phyloP scores from a whole-genome alignment of 129 eudicot genomes.

The Arctium minus region DNA sequence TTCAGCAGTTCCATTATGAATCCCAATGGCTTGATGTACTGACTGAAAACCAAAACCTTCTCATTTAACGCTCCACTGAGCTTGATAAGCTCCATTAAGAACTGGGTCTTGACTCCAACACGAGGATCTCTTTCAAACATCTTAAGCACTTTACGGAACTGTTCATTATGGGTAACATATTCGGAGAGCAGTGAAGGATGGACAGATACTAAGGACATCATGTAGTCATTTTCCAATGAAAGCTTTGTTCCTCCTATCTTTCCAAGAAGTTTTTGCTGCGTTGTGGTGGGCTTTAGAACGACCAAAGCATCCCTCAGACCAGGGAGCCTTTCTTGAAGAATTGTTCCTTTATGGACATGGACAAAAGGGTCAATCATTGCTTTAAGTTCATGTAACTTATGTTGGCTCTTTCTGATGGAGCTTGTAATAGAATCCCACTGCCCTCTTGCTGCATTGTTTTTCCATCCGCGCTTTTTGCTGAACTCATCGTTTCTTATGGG shows the following conservation, averaged over 20 bases:
- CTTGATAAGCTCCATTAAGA: conserved; percentile 48
- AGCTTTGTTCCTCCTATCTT: background rate
- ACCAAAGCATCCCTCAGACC: conserved; percentile 59
- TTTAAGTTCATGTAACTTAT: conserved; percentile 30
- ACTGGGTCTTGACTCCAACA: conserved; percentile 60
- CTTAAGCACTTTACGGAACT: conserved; percentile 18
- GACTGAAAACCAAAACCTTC: conserved; percentile 63
- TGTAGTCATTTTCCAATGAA: conserved; percentile 24
- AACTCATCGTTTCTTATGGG: background rate
- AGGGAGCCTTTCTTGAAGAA: conserved; percentile 50
- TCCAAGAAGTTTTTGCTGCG: conserved; percentile 43
- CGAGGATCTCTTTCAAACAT: conserved; percentile 15
- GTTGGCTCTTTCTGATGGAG: conserved; percentile 5
- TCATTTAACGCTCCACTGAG: conserved; percentile 41
- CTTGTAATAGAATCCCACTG: conserved; percentile 42
- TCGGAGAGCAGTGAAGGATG: conserved; percentile 54
- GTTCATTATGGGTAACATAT: background rate
- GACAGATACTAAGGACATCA: conserved; percentile 50
- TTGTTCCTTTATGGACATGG: conserved; percentile 65
- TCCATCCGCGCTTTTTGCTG: conserved; percentile 21
- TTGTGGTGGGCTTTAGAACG: conserved; percentile 46
- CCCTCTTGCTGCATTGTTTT: conserved; percentile 18
- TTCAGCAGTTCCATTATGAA: conserved; percentile 35
- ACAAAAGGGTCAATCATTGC: conserved; percentile 58
- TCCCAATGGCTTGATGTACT: conserved; percentile 39